These are phyloP conservation scores for Globisporangium abappressorium DNA, from an alignment of 352 stramenopile species.

Conservation along the genomic window DNA sequence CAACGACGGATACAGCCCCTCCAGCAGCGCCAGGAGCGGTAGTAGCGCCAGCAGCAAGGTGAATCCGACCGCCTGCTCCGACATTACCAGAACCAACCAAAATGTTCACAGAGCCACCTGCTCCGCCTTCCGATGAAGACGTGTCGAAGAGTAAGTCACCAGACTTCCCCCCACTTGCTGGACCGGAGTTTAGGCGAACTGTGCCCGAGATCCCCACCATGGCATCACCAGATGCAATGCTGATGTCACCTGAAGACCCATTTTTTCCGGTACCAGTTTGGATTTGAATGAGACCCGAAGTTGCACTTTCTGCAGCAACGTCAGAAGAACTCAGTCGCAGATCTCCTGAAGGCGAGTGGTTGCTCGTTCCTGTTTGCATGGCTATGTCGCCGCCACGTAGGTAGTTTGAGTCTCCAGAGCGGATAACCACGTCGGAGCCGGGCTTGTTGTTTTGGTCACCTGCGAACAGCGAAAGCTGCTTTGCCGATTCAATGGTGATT, in stretches of 20 bases:
- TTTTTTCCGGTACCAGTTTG: not conserved
- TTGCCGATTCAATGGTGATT: slow-evolving; percentile 33
- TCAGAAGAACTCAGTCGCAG: not conserved
- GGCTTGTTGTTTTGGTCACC: slow-evolving; percentile 36
- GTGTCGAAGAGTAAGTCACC: not conserved
- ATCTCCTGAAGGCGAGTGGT: not conserved
- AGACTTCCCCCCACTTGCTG: not conserved
- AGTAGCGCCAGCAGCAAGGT: not conserved
- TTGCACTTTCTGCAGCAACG: not conserved
- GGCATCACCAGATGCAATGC: not conserved
- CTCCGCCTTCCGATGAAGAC: not conserved
- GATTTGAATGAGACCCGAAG: not conserved
- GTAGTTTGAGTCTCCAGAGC: slow-evolving; percentile 31
- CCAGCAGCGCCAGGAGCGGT: not conserved
- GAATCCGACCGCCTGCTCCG: not conserved
- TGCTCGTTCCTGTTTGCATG: not conserved
- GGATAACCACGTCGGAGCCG: slow-evolving; percentile 33
- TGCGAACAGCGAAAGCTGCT: slow-evolving; percentile 25
- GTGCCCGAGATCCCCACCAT: not conserved
- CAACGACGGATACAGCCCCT: no score
- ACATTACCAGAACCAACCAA: not conserved
- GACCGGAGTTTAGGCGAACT: not conserved
- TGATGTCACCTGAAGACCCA: not conserved
- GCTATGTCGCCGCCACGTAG: not conserved
- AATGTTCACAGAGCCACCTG: not conserved